Evolutionary conservation across 225 moss, liverwort and hornwort genomes (phyloP).

Genomic region (Marchantia paleacea): DNA sequence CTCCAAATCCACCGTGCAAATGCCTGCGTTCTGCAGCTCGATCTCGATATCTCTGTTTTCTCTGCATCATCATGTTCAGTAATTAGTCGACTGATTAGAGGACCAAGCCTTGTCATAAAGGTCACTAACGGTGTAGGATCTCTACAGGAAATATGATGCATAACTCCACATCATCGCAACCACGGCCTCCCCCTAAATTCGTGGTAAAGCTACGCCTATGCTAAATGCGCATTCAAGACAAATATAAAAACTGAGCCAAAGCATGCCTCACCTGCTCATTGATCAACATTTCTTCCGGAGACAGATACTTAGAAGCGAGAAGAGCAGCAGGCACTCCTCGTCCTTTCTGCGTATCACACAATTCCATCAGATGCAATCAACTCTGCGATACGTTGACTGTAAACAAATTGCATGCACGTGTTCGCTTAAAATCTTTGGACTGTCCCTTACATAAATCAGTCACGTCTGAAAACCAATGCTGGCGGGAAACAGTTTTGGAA

Average conservation of each 20-base stretch:
- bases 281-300: conserved; percentile 35
- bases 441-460: neutral
- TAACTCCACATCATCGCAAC: neutral
- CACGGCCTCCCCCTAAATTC: too few relatives aligned
- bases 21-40: conserved; percentile 89
- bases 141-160: too few relatives aligned
- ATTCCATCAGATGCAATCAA: neutral
- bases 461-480: neutral
- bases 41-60: conserved; percentile 77
- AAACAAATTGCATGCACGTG: neutral
- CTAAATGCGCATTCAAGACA: neutral
- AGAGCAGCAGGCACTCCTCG: conserved; percentile 35
- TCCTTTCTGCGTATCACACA: conserved; percentile 39
- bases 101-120: too few relatives aligned
- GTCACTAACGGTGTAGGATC: too few relatives aligned
- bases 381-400: too few relatives aligned
- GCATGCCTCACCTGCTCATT: conserved; percentile 33
- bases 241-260: neutral
- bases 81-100: neutral
- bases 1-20: conserved; percentile 90
- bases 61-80: conserved; percentile 44
- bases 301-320: conserved; percentile 34
- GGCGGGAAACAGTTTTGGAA: neutral
- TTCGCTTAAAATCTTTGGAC: neutral
- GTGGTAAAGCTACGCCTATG: neutral